Evolutionary conservation across 1,139 yeast genomes (phyloP).

Genomic region (Candida pseudoviswanathii): DNA sequence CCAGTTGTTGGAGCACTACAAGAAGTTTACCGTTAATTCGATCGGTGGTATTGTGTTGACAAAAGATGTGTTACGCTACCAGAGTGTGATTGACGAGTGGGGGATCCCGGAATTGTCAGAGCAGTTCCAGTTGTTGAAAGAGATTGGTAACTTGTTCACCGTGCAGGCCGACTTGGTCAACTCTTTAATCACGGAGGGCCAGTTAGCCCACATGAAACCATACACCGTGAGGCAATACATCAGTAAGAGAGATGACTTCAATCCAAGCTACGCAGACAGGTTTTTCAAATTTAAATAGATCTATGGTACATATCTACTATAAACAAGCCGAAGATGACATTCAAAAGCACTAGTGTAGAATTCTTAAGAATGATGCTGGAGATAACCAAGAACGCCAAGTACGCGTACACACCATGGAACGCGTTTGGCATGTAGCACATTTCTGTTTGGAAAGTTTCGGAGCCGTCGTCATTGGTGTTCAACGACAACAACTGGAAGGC

Average conservation of each 20-base stretch:
- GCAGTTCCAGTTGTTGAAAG: constrained; percentile 72
- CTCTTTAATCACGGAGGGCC: constrained; percentile 83
- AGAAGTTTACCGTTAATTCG: constrained; percentile 73
- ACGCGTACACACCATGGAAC: constrained; percentile 25
- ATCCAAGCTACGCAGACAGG: constrained; percentile 55
- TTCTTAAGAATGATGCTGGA: not conserved
- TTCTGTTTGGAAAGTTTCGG: constrained; percentile 40
- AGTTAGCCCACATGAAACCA: constrained; percentile 68
- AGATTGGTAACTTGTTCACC: constrained; percentile 81
- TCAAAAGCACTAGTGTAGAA: not conserved
- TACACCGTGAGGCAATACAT: constrained; percentile 69
- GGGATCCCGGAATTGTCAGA: constrained; percentile 63
- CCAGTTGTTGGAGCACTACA: constrained; percentile 70
- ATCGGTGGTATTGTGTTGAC: constrained; percentile 86
- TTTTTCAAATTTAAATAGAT: constrained; percentile 31
- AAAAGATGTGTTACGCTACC: constrained; percentile 80
- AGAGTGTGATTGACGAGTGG: constrained; percentile 74
- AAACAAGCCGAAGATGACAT: constrained; percentile 8
- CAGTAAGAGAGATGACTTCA: constrained; percentile 70
- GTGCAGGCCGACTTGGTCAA: constrained; percentile 70
- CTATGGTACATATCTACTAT: constrained; percentile 13
- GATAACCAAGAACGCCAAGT: constrained; percentile 7
- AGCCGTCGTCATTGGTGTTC: constrained; percentile 38
- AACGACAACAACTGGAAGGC: constrained; percentile 83
- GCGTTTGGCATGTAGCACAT: constrained; percentile 79